phyloP scores from a whole-genome alignment of 2,329 filamentous ascomycete genomes.

The Fusarium dimerum region DNA sequence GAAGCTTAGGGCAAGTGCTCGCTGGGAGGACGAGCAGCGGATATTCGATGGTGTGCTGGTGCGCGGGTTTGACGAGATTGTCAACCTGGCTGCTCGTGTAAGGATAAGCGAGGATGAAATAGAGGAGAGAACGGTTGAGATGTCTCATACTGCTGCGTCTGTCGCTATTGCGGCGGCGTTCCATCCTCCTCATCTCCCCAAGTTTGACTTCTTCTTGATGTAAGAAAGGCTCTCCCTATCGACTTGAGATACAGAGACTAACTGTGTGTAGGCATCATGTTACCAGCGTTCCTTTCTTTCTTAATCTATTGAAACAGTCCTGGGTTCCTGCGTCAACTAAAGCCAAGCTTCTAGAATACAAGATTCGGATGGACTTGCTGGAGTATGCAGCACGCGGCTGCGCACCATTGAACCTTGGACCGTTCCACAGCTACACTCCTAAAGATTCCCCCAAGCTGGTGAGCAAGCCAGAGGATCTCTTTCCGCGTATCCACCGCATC shows the following conservation, averaged over 20 bases:
- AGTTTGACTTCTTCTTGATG: constrained; percentile 79
- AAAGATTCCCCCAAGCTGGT: constrained; percentile 46
- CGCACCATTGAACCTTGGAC: constrained; percentile 59
- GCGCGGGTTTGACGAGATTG: constrained; percentile 64
- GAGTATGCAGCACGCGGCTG: constrained; percentile 71
- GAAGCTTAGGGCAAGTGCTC: constrained; percentile 55
- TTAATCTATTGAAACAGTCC: constrained; percentile 60
- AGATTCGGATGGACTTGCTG: constrained; percentile 72
- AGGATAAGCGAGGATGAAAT: constrained; percentile 58
- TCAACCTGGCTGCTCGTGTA: constrained; percentile 61
- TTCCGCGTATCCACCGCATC: constrained; percentile 47
- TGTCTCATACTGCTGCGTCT: constrained; percentile 65
- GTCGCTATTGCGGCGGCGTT: constrained; percentile 59
- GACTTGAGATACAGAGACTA: not conserved
- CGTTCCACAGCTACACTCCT: constrained; percentile 62
- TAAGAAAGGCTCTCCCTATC: constrained; percentile 30
- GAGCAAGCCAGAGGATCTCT: constrained; percentile 49
- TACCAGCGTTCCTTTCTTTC: constrained; percentile 72
- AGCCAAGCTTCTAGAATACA: constrained; percentile 75
- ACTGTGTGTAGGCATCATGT: constrained; percentile 65
- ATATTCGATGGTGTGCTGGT: constrained; percentile 68
- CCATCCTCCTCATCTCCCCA: constrained; percentile 63
- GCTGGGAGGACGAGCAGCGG: constrained; percentile 58
- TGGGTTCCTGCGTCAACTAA: constrained; percentile 66
- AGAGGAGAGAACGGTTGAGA: constrained; percentile 55